Evolutionary conservation across 2,329 filamentous ascomycete species (phyloP), one percentile per base, ranked within the genome.

Genomic region (Epichloe glyceriae): DNA sequence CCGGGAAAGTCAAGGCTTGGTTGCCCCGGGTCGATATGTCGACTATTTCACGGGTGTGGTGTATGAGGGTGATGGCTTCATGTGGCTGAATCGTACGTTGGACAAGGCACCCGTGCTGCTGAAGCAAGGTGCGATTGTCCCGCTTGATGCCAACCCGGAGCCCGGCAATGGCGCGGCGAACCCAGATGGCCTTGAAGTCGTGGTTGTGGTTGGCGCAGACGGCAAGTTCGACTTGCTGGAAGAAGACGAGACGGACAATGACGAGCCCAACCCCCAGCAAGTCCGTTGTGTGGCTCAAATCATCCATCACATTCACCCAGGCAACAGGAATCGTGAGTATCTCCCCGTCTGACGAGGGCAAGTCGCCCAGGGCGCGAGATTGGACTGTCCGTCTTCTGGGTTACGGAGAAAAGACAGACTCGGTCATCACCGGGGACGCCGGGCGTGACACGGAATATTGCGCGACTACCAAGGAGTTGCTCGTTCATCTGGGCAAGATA

Each of bases 41-140:
- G 80, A 83, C 61, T 72, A 82, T 47, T 78, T 82, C 61, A 75
- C 72, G 0, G 77, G 76, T 3, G 63, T 71, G 0, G 68, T 79
- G 2, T 83, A 83, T 58, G 74, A 79, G 52, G 78, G 77, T 2
- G 70, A 75, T 52, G 70, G 78, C 3, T 67, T 73, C 50, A 57
- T 83, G 14, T 69, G 62, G 46, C 60, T 83, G 49, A 73, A 75
- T 55, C 71, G 80, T 10, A 61, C 65, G 0, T 63, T 83, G 0
- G 57, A 70, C 17, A 61, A 69, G 22, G 68, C 73, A 34, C 80
- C 80, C 0, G 73, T 82, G 0, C 65, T 83, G 14, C 72, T 76
- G 2, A 63, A 62, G 0, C 73, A 80, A 58, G 80, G 80, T 0
- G 67, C 78, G 12, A 80, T 83, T 50, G 65, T 83, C 5, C 75